Conservation (phyloP, 495 filamentous ascomycete genomes). For the Penicillium bialowiezense region DNA sequence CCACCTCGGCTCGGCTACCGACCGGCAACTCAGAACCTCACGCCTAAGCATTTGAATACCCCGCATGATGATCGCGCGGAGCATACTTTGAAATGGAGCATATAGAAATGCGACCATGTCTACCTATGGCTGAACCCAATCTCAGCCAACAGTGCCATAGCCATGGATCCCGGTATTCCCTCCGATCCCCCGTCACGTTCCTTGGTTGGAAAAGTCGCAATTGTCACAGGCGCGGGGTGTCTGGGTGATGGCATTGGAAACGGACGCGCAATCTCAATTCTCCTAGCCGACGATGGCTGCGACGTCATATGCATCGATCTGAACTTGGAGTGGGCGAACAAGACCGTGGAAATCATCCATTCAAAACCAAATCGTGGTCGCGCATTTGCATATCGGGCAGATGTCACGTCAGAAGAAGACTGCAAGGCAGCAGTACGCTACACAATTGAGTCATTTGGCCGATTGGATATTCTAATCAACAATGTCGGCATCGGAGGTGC, state of each 20-base stretch:
- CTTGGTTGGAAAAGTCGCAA: conserved; percentile 48
- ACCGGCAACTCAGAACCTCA: background rate
- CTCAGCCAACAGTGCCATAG: background rate
- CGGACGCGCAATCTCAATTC: conserved; percentile 55
- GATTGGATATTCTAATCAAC: conserved; percentile 56
- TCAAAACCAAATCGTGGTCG: conserved; percentile 23
- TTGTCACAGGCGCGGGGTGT: conserved; percentile 58
- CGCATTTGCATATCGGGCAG: conserved; percentile 40
- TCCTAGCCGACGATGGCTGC: conserved; percentile 54
- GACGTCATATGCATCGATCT: conserved; percentile 54
- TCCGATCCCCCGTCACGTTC: conserved; percentile 27
- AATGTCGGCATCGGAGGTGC: conserved; percentile 56
- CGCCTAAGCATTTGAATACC: conserved; percentile 1
- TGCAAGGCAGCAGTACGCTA: conserved; percentile 39
- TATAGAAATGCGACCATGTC: background rate
- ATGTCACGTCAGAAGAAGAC: conserved; percentile 48
- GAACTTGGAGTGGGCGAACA: conserved; percentile 41
- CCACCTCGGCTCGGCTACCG: conserved; percentile 24
- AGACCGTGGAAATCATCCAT: conserved; percentile 47
- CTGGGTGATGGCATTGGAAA: conserved; percentile 55
- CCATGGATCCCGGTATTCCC: conserved; percentile 17
- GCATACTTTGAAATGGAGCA: background rate
- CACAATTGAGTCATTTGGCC: conserved; percentile 40
- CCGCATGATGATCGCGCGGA: conserved; percentile 14
- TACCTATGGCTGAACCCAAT: background rate